Evolutionary conservation across 179 eudicot genomes (phyloP).

Genomic region (Beta corolliflora): DNA sequence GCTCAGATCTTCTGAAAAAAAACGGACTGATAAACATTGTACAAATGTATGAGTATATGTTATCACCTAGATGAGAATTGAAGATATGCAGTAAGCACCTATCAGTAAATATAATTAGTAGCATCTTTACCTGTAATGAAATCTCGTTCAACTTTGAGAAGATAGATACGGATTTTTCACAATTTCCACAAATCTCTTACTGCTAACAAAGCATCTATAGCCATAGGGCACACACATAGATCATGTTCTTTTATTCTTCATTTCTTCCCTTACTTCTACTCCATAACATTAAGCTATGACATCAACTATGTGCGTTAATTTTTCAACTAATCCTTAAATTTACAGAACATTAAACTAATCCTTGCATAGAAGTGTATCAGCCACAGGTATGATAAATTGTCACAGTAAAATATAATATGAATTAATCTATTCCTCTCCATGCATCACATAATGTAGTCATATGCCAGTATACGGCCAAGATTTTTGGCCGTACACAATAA

Average conservation of each 20-base stretch:
- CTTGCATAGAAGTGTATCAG: not conserved
- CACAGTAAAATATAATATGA: not conserved
- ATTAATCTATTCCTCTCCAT: not conserved
- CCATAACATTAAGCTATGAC: not conserved
- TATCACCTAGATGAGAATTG: not conserved
- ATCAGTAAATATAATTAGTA: not conserved
- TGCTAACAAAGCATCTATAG: not conserved
- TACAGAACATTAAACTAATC: not conserved
- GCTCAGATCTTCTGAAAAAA: not conserved
- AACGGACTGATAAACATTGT: not conserved
- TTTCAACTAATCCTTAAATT: not conserved
- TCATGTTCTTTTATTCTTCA: no score
- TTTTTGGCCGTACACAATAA: not conserved
- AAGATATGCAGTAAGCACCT: not conserved
- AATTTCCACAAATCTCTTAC: not conserved
- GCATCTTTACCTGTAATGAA: constrained; percentile 1
- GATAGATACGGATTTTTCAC: not conserved
- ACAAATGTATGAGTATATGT: not conserved
- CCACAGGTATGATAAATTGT: not conserved
- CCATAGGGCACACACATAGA: not conserved
- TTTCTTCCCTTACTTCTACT: not conserved
- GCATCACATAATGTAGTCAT: not conserved
- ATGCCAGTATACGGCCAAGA: not conserved
- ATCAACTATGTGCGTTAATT: not conserved
- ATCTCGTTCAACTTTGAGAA: not conserved